Percentiles rank a stretch among this genome's conserved stretches.
Conservation (phyloP, 2,329 filamentous ascomycete genomes). For the Periconia macrospinosa region DNA sequence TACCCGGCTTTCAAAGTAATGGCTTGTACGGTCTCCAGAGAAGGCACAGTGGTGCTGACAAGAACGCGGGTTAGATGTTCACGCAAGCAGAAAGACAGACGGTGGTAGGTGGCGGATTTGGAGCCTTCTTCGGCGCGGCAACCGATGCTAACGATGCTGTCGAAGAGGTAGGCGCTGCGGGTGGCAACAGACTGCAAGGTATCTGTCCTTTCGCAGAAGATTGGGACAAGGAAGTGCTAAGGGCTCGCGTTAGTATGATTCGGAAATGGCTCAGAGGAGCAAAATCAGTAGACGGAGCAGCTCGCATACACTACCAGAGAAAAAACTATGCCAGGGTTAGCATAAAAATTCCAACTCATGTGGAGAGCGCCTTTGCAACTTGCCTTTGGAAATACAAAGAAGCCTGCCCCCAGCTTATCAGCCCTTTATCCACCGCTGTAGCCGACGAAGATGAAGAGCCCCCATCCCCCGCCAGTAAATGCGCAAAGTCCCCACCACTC, state of each 20-base stretch:
- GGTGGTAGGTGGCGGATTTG: conserved; percentile 41
- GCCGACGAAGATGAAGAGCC: not conserved
- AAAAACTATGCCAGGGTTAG: not conserved
- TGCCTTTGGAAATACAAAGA: conserved; percentile 27
- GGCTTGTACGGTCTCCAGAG: conserved; percentile 56
- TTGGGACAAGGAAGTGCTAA: conserved; percentile 53
- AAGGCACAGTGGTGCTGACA: conserved; percentile 44
- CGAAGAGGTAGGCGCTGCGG: conserved; percentile 55
- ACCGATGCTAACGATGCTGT: conserved; percentile 56
- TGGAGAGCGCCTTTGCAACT: not conserved
- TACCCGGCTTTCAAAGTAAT: conserved; percentile 57
- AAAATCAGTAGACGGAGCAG: not conserved
- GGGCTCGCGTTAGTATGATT: not conserved
- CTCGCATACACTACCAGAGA: not conserved
- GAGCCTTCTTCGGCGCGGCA: conserved; percentile 52
- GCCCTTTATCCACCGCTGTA: conserved; percentile 22
- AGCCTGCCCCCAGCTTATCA: conserved; percentile 31
- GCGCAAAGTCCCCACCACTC: not conserved
- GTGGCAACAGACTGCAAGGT: conserved; percentile 49
- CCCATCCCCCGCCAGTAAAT: not conserved
- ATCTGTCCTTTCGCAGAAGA: conserved; percentile 52
- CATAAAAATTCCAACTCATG: not conserved
- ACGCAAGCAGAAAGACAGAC: conserved; percentile 33
- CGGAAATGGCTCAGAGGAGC: not conserved
- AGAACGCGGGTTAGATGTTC: conserved; percentile 52